These are phyloP conservation scores for Pseudonitzschia delicatissima DNA, from an alignment of 108 stramenopile genomes.

Conservation along the genomic window DNA sequence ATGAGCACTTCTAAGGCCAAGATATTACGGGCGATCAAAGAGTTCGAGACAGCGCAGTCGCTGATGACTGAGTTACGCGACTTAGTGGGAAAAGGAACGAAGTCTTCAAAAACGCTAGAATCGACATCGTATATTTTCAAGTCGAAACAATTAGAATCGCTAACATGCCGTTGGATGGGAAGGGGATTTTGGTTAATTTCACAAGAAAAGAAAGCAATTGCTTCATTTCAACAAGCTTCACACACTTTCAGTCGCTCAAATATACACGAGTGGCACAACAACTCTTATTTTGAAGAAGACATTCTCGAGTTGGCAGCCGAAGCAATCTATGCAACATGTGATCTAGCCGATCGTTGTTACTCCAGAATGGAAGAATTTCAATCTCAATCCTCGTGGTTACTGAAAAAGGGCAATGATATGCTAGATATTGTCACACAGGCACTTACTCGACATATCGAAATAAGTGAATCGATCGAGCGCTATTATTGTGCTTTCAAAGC, in stretches of 20 bases:
- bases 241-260: slow-evolving; percentile 11
- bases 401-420: slow-evolving; percentile 5
- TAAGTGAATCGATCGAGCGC: slow-evolving; percentile 12
- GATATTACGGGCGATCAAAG: not conserved
- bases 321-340: slow-evolving; percentile 14
- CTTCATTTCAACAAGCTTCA: slow-evolving; percentile 14
- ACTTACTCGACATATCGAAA: slow-evolving; percentile 16
- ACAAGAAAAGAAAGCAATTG: slow-evolving; percentile 15
- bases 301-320: slow-evolving; percentile 21
- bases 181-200: slow-evolving; percentile 14
- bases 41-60: not conserved
- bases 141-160: slow-evolving; percentile 30
- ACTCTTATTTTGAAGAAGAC: slow-evolving; percentile 3
- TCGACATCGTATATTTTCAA: slow-evolving; percentile 14
- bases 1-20: not conserved
- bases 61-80: not conserved
- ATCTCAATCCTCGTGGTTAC: not conserved
- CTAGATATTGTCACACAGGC: slow-evolving; percentile 14
- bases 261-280: not conserved
- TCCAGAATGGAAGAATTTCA: slow-evolving; percentile 14
- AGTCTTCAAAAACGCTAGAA: slow-evolving; percentile 1
- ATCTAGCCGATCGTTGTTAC: slow-evolving; percentile 16
- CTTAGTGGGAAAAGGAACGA: not conserved
- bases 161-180: slow-evolving; percentile 37
- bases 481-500: not conserved